Percentiles rank a stretch among this genome's conserved stretches.
Conservation (phyloP, 2,329 filamentous ascomycete species). For the Acarospora socialis region DNA sequence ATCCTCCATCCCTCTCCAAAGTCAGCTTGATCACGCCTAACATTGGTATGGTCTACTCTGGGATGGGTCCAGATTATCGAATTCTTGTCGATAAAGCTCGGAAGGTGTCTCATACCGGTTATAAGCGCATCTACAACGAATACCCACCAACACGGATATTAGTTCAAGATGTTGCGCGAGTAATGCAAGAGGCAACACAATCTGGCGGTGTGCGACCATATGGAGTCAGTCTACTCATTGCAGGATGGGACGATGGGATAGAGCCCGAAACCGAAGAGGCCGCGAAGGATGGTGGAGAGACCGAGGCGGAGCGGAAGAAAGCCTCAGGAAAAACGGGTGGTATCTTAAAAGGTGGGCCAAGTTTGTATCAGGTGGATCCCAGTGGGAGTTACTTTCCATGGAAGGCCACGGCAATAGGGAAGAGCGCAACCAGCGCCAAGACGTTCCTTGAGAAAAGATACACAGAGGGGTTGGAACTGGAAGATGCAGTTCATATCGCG, state of each 20-base stretch:
- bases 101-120: conserved; percentile 94
- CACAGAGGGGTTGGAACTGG: conserved; percentile 88
- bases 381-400: conserved; percentile 97
- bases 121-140: conserved; percentile 99
- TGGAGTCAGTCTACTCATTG: conserved; percentile 87
- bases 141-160: conserved; percentile 99
- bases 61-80: conserved; percentile 97
- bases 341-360: conserved; percentile 87
- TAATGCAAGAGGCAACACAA: conserved; percentile 98
- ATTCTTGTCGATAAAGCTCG: conserved; percentile 94
- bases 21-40: conserved; percentile 96
- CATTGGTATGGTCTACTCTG: conserved; percentile 98
- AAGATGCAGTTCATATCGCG: conserved; percentile 97
- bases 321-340: conserved; percentile 78
- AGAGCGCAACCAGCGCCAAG: conserved; percentile 96
- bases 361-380: conserved; percentile 98
- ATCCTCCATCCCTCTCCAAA: conserved; percentile 88
- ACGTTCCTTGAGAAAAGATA: conserved; percentile 99
- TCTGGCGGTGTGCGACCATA: conserved; percentile 95
- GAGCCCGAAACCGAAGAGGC: conserved; percentile 65
- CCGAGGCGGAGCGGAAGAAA: conserved; percentile 52
- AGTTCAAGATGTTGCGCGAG: conserved; percentile 91
- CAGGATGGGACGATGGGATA: conserved; percentile 95
- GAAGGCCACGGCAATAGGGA: conserved; percentile 98
- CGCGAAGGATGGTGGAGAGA: conserved; percentile 34